Base-by-base conservation (phyloP, 148 eudicot species). In the Rhododendron simsii region DNA sequence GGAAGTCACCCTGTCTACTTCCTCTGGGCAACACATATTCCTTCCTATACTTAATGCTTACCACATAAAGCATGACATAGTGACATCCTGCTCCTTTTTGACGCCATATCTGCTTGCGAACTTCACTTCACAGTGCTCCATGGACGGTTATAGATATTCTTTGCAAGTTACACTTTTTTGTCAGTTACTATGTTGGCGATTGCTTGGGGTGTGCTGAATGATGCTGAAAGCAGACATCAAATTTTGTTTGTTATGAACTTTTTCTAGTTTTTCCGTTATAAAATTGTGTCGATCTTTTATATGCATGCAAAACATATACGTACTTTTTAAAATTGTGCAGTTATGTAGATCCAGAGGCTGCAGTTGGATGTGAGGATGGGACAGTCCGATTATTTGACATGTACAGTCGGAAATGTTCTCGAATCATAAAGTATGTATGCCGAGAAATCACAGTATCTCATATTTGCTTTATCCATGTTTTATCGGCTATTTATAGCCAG, bases 281-380 rank as follows among this genome's bases (percentile, higher is more conserved):
- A 26, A 26, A 10, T 67, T 26, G 73, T 26, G 15, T 10, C 4
- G 0, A 26, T 26, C 14, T 11, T 67, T 67, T 26, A 9, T 67
- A 67, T 67, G 73, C 65, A 20, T 2, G 21, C 26, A 59, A 59
- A 59, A 79, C 8, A 45, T 79, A 12, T 14, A 48, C 2, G 16
- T 47, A n/a, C 44, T 13, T 23, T 83, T 63, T 76, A 20, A 59
- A 59, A 76, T 87, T 78, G 69, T 88, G 85, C 88, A 96, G 98
- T 91, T 96, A 96, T 85, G 87, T 92, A 84, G 98, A 96, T 90
- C 98, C 98, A 15, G 93, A 92, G 83, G 98, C 98, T 84, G 93
- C 91, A 57, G 93, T 96, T 89, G 98, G 98, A 82, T 92, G 98
- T 79, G 94, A 92, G 76, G 98, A 96, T 80, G 98, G 98, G 79